Base-by-base conservation (phyloP, 176 grass and related monocot species). In the Eragrostis nindensis region DNA sequence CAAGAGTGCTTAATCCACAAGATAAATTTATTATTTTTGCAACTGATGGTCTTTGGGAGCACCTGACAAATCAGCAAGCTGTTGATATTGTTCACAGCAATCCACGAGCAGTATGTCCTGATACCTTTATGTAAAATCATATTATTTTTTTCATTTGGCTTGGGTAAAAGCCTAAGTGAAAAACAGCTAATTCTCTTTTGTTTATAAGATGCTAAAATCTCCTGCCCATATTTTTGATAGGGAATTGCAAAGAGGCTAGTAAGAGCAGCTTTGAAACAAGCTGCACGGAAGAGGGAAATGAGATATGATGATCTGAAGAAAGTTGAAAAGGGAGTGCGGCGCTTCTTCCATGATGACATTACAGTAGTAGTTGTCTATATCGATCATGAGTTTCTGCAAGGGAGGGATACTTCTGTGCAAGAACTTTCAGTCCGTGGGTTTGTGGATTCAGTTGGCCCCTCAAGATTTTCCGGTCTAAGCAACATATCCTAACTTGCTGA, bases 11-110 rank as follows among this genome's bases (percentile, higher is more conserved):
- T 73, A 21, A 55, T 71, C 85, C 79, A 24, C 87, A 87, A 80
- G 92, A 95, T 90, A 88, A 92, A 67, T 95, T 95, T 38, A 63
- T 92, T 44, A 87, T 95, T 67, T 92, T 95, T 79, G 89, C 92
- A 50, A 85, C 92, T 68, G 92, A 95, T 74, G 92, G 89, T 59
- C 87, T 92, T 40, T 95, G 92, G 92, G 92, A 95, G 70, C 89
- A 95, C 50, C 81, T 95, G 68, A 92, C 81, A 47, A 95, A 95
- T 69, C 84, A 95, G 61, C 76, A 95, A 83, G 92, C 84, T 25
- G 84, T 92, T 54, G 92, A 95, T 63, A 92, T 89, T 55, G 82
- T 85, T 19, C 65, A 85, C 46, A 42, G 19, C 54, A 89, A 71
- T 56, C 82, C 87, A 56, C 82, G 76, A 46, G 27, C 47, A 18